Evolutionary conservation across 2,329 filamentous ascomycete genomes (phyloP).

Genomic region (Hypomyces rosellus): DNA sequence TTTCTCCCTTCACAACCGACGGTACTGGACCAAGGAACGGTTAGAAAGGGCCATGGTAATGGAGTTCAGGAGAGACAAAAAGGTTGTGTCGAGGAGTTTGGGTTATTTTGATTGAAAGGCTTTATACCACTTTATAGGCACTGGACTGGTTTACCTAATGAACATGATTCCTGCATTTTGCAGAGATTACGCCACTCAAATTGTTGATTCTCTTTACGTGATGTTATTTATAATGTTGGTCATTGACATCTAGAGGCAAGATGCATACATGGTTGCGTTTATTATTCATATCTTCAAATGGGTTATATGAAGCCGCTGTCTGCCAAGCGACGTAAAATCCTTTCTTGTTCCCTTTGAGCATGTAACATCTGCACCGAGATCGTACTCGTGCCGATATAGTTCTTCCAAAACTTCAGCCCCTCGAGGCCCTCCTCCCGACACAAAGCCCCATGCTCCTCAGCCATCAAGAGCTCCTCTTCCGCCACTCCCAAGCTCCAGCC

Average conservation of each 20-base stretch:
- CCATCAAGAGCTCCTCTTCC: conserved; percentile 93
- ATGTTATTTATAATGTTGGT: too few relatives aligned
- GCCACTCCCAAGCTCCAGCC: conserved; percentile 97
- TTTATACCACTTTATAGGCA: too few relatives aligned
- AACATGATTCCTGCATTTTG: too few relatives aligned
- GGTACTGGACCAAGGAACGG: not conserved
- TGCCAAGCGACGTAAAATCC: conserved; percentile 37
- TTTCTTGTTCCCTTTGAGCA: conserved; percentile 32
- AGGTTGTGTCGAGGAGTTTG: too few relatives aligned
- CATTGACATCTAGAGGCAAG: too few relatives aligned
- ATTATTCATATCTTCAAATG: not conserved
- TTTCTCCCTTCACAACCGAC: too few relatives aligned
- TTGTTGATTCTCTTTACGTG: too few relatives aligned
- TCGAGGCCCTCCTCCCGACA: conserved; percentile 91
- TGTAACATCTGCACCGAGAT: conserved; percentile 23
- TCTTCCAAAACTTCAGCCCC: conserved; percentile 90
- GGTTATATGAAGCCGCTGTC: conserved; percentile 33
- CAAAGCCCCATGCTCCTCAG: conserved; percentile 79
- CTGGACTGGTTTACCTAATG: too few relatives aligned
- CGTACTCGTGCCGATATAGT: conserved; percentile 51
- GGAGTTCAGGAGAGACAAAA: not conserved
- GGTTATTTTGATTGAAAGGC: too few relatives aligned
- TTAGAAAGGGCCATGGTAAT: not conserved
- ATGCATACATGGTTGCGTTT: not conserved
- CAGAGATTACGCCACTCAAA: too few relatives aligned